These are phyloP conservation scores for Boletus speciosus DNA, from an alignment of 768 basidiomycete genomes.

Conservation along the genomic window DNA sequence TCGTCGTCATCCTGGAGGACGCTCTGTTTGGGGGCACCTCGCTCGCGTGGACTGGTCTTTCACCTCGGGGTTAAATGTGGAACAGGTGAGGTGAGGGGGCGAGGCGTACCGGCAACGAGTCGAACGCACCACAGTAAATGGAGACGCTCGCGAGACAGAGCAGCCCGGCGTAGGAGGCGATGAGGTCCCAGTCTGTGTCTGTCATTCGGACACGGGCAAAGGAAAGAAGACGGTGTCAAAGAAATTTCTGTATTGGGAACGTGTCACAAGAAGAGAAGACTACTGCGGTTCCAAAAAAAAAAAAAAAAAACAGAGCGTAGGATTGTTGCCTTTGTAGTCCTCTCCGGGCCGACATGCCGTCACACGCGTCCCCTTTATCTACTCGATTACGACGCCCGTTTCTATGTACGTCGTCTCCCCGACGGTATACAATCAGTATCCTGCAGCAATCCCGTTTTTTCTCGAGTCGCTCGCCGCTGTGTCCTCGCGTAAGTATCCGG, in stretches of 20 bases:
- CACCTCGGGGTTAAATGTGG: background rate
- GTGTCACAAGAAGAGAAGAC: background rate
- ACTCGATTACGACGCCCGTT: background rate
- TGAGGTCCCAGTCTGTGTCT: slow-evolving; percentile 50
- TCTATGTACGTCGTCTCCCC: background rate
- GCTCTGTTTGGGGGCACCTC: background rate
- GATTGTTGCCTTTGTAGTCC: background rate
- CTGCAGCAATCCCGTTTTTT: slow-evolving; percentile 90
- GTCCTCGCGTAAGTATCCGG: background rate
- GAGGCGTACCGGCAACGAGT: slow-evolving; percentile 61
- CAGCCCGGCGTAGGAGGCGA: slow-evolving; percentile 68
- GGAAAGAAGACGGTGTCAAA: background rate
- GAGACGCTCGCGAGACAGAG: slow-evolving; percentile 60
- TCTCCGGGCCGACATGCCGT: slow-evolving; percentile 1
- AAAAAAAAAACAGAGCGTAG: too few relatives aligned
- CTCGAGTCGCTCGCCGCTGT: slow-evolving; percentile 86
- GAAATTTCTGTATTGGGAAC: background rate
- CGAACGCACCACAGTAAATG: slow-evolving; percentile 67
- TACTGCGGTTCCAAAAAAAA: background rate
- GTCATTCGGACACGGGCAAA: slow-evolving; percentile 1
- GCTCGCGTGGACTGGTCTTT: slow-evolving; percentile 8
- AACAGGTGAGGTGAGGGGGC: background rate
- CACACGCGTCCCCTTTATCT: background rate
- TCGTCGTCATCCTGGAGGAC: slow-evolving; percentile 34
- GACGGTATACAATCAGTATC: slow-evolving; percentile 49